Conservation (phyloP, 495 filamentous ascomycete genomes). For the Aspergillus nanangensis region DNA sequence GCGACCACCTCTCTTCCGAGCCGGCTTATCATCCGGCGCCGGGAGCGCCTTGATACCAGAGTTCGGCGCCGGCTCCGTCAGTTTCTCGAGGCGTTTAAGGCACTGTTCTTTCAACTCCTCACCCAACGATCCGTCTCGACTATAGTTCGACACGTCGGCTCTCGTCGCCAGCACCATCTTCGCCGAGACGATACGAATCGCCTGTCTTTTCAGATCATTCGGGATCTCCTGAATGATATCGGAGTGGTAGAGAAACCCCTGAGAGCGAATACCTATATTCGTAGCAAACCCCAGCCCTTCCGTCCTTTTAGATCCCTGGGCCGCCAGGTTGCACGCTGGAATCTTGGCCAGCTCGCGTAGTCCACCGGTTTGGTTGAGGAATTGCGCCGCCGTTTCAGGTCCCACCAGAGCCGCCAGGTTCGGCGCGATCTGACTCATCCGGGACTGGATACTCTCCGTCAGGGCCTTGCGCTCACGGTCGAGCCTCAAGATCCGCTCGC, state of each 20-base stretch:
- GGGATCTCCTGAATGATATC: slow-evolving; percentile 80
- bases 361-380: slow-evolving; percentile 90
- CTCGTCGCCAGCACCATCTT: slow-evolving; percentile 91
- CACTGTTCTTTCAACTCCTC: slow-evolving; percentile 80
- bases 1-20: slow-evolving; percentile 87
- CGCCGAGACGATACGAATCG: slow-evolving; percentile 90
- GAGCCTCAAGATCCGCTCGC: slow-evolving; percentile 80
- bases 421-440: slow-evolving; percentile 93
- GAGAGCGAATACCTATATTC: slow-evolving; percentile 85
- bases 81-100: slow-evolving; percentile 84
- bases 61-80: slow-evolving; percentile 90
- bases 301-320: slow-evolving; percentile 83
- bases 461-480: slow-evolving; percentile 83
- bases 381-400: slow-evolving; percentile 90
- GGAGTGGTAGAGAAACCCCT: slow-evolving; percentile 92
- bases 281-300: slow-evolving; percentile 84
- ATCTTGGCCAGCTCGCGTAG: slow-evolving; percentile 84
- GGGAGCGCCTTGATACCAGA: slow-evolving; percentile 84
- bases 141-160: slow-evolving; percentile 80
- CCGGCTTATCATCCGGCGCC: slow-evolving; percentile 92
- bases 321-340: slow-evolving; percentile 86
- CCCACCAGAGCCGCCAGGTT: slow-evolving; percentile 93
- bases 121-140: slow-evolving; percentile 76
- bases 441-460: slow-evolving; percentile 93
- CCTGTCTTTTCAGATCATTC: slow-evolving; percentile 83